Conservation (phyloP, 768 basidiomycete species). For the Hydnum rufescens region DNA sequence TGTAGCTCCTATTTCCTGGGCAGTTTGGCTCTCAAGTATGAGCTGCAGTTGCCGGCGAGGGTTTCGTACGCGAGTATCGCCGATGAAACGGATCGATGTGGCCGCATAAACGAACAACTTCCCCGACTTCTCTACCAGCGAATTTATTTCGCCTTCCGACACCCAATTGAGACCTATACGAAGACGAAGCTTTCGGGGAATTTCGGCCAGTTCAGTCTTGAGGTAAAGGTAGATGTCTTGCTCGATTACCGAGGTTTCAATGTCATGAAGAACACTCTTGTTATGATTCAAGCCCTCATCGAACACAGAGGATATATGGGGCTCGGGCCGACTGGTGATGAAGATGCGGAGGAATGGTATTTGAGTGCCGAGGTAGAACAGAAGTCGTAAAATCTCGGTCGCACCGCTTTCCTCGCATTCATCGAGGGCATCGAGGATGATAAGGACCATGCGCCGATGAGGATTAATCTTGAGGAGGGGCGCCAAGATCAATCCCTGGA, state of each 20-base stretch:
- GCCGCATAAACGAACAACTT: too few relatives aligned
- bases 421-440: conserved; percentile 23
- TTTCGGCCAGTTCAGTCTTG: neutral
- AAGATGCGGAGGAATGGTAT: too few relatives aligned
- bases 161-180: too few relatives aligned
- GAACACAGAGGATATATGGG: conserved; percentile 13
- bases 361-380: too few relatives aligned
- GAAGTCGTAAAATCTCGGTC: too few relatives aligned
- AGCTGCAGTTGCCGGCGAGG: too few relatives aligned
- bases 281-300: neutral
- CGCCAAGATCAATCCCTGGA: conserved; percentile 10
- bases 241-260: conserved; percentile 4
- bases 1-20: too few relatives aligned
- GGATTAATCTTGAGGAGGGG: conserved; percentile 2
- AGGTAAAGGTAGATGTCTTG: conserved; percentile 5
- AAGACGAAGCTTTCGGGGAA: neutral
- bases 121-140: too few relatives aligned
- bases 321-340: conserved; percentile 17
- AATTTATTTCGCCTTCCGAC: too few relatives aligned
- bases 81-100: neutral
- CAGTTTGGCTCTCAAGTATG: too few relatives aligned
- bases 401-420: too few relatives aligned
- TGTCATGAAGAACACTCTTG: conserved; percentile 2
- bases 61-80: too few relatives aligned
- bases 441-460: conserved; percentile 11